Base-by-base conservation (phyloP, 805 yeast genomes). In the Metschnikowia cerradonensis region DNA sequence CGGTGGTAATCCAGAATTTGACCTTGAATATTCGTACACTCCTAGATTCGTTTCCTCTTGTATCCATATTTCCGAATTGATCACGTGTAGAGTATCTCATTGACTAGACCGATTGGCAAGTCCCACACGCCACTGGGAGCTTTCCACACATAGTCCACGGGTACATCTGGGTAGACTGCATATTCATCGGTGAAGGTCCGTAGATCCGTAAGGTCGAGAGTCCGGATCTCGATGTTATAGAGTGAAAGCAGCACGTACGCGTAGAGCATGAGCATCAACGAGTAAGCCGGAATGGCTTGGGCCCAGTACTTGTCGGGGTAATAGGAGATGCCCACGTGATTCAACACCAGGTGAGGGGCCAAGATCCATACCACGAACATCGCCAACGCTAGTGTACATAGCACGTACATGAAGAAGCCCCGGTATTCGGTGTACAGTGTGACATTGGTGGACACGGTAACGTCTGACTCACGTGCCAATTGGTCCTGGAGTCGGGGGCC, bases 281-380 rank as follows among this genome's bases (percentile, higher is more conserved):
- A 75, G 56, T 80, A 81, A 13, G 88, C 75, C 3, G 97, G 96
- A 2, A 88, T 66, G 1, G 89, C 87, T 34, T 88, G 63, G 2
- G 96, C 84, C 99, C 98, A 94, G 83, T 91, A 87, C 57, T 95
- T 76, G 32, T 92, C 87, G 0, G 98, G 98, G 59, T 84, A 87
- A 66, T 83, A 90, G 60, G 77, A 80, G 17, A 86, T 80, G 15
- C 82, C 83, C 31, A 81, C 56, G 50, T 81, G 75, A 39, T 60
- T 57, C 20, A 86, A 77, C 34, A 78, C 59, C n/a, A 61, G 54
- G 36, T 80, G 79, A 0, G 97, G 97, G 0, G 83, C 61, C 3
- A 86, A 61, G 1, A 96, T 81, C 97, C 98, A 92, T 4, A 79
- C 52, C 1, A 84, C 55, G 77, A 88, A 87, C 49, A 54, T 51